Conservation (phyloP, 495 filamentous ascomycete genomes). For the Extremus antarcticus region DNA sequence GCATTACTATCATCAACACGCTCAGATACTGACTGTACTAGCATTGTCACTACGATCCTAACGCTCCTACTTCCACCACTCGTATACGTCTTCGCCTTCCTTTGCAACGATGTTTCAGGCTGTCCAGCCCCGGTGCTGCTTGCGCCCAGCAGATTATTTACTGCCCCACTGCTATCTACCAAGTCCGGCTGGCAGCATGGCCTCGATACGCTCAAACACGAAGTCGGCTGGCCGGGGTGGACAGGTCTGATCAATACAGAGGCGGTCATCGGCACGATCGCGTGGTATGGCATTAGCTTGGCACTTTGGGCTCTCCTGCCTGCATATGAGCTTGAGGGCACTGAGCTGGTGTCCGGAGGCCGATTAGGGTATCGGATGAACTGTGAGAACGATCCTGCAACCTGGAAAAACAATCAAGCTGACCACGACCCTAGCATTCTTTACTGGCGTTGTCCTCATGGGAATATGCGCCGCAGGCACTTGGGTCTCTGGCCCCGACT, state of each 20-base stretch:
- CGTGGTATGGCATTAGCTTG: conserved; percentile 70
- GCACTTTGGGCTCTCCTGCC: conserved; percentile 69
- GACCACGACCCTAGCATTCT: conserved; percentile 49
- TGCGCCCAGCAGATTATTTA: conserved; percentile 52
- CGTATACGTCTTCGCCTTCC: conserved; percentile 64
- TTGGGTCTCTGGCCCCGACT: conserved; percentile 63
- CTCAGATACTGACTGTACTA: too few relatives aligned
- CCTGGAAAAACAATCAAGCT: background rate
- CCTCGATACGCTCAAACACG: conserved; percentile 58
- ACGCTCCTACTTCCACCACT: conserved; percentile 65
- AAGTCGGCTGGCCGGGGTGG: conserved; percentile 71
- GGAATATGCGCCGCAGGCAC: conserved; percentile 60
- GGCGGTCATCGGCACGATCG: conserved; percentile 51
- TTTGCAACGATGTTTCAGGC: conserved; percentile 86
- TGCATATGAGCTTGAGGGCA: conserved; percentile 59
- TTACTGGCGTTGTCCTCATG: conserved; percentile 60
- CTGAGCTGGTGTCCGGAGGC: conserved; percentile 57
- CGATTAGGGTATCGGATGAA: conserved; percentile 84
- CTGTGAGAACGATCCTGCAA: conserved; percentile 39
- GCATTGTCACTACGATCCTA: conserved; percentile 56
- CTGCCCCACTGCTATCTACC: conserved; percentile 1
- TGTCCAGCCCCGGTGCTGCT: conserved; percentile 84
- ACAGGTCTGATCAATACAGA: conserved; percentile 47
- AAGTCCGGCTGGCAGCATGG: conserved; percentile 26
- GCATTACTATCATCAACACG: background rate